These are phyloP conservation scores for Urostyla sp. DNA, from an alignment of 73 alveolate species.

Conservation along the genomic window DNA sequence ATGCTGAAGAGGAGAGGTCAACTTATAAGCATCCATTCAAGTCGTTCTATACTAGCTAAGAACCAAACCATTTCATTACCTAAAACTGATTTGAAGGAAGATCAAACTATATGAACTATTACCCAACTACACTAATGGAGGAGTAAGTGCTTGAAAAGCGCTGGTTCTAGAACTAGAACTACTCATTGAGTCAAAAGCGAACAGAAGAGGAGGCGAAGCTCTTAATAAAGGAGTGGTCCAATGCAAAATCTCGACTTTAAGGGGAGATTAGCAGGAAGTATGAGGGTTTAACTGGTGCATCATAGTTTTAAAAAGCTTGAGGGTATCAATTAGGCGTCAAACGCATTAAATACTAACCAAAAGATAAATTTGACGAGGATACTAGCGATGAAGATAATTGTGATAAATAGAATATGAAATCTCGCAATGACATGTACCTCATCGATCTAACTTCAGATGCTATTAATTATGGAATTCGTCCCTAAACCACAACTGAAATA, in stretches of 20 bases:
- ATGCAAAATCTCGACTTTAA: slow-evolving; percentile 26
- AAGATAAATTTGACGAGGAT: too few species aligned
- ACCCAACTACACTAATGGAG: slow-evolving; percentile 9
- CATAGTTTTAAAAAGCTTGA: slow-evolving; percentile 40
- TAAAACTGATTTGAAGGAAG: slow-evolving; percentile 6
- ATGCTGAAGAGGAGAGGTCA: not conserved
- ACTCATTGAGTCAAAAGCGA: slow-evolving; percentile 19
- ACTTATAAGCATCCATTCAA: slow-evolving; percentile 9
- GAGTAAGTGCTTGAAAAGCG: slow-evolving; percentile 20
- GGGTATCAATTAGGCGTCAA: too few species aligned
- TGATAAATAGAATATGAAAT: not conserved
- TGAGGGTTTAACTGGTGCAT: slow-evolving; percentile 1
- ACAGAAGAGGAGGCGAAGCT: slow-evolving; percentile 3
- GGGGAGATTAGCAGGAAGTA: slow-evolving; percentile 24
- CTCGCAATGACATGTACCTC: not conserved
- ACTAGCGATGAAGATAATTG: not conserved
- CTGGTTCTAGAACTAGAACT: slow-evolving; percentile 28
- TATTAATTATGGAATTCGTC: not conserved
- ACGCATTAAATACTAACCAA: too few species aligned
- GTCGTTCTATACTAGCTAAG: slow-evolving; percentile 26
- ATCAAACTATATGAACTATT: slow-evolving; percentile 16
- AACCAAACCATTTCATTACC: not conserved
- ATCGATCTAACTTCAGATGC: not conserved
- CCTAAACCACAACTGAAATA: not conserved
- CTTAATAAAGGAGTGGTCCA: slow-evolving; percentile 36